Conservation (phyloP, 345 rosid genomes). For the Eucalyptus marginata region DNA sequence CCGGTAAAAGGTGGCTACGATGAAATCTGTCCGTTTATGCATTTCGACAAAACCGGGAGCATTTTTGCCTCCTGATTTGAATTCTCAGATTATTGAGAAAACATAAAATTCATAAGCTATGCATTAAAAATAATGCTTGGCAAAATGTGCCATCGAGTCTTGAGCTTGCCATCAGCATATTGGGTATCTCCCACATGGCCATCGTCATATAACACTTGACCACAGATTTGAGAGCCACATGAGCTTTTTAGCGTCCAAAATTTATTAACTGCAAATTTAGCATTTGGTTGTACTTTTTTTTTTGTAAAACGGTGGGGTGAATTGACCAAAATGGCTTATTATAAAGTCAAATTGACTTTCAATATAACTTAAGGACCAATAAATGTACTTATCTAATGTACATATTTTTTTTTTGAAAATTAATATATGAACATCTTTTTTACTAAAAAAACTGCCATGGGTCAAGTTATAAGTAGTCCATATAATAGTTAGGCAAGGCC, state of each 20-base stretch:
- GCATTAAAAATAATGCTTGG: not conserved
- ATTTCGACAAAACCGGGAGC: not conserved
- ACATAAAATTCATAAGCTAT: not conserved
- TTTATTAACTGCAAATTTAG: accelerated
- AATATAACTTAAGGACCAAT: not conserved
- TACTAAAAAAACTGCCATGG: accelerated
- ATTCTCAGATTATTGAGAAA: not conserved
- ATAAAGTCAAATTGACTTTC: not conserved
- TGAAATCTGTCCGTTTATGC: not conserved
- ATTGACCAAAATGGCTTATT: not conserved
- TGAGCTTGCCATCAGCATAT: accelerated
- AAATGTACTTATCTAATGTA: not conserved
- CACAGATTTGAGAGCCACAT: accelerated
- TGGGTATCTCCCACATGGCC: not conserved
- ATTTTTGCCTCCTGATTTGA: not conserved
- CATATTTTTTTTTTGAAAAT: not conserved
- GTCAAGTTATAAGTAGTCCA: not conserved
- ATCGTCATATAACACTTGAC: not conserved
- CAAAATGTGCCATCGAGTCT: not conserved
- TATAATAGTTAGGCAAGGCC: not conserved
- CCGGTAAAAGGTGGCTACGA: not conserved
- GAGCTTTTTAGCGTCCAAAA: accelerated
- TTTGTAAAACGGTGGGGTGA: not conserved
- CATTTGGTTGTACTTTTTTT: accelerated
- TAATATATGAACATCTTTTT: not conserved